Evolutionary conservation across 2,329 filamentous ascomycete genomes (phyloP).

Genomic region (Colletotrichum simmondsii): DNA sequence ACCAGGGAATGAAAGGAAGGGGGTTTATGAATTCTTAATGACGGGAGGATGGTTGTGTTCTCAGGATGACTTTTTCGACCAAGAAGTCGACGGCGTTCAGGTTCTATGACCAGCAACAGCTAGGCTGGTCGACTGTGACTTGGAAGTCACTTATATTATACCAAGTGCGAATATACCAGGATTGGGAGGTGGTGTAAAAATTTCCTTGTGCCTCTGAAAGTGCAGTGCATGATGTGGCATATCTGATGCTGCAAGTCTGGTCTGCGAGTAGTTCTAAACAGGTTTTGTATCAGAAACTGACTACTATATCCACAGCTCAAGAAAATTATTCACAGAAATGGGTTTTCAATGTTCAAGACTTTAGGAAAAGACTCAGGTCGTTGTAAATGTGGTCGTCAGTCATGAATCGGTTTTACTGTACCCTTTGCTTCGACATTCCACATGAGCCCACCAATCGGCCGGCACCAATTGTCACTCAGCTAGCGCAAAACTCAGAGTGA

Average conservation of each 20-base stretch:
- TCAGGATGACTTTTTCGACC: not conserved
- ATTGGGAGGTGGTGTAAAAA: not conserved
- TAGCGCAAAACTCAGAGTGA: slow-evolving; percentile 27
- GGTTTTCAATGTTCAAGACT: not conserved
- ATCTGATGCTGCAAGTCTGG: not conserved
- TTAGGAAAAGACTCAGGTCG: no score
- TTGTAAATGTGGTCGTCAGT: not conserved
- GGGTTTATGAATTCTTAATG: slow-evolving; percentile 3
- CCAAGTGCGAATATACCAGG: slow-evolving; percentile 10
- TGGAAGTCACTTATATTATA: slow-evolving; percentile 23
- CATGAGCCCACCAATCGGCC: slow-evolving; percentile 26
- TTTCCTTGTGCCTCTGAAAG: not conserved
- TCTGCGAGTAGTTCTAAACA: no score
- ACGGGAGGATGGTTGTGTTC: not conserved
- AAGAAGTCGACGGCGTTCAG: slow-evolving; percentile 9
- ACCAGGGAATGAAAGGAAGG: not conserved
- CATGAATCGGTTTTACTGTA: not conserved
- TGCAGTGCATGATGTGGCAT: not conserved
- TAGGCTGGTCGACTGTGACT: not conserved
- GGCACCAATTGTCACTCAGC: slow-evolving; percentile 12
- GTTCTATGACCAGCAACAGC: not conserved
- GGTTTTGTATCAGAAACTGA: no score
- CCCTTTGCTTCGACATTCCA: slow-evolving; percentile 5
- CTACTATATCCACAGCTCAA: not conserved
- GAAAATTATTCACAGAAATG: not conserved